Base-by-base conservation (phyloP, 2,329 filamentous ascomycete genomes). In the Tolypocladium ovalisporum region DNA sequence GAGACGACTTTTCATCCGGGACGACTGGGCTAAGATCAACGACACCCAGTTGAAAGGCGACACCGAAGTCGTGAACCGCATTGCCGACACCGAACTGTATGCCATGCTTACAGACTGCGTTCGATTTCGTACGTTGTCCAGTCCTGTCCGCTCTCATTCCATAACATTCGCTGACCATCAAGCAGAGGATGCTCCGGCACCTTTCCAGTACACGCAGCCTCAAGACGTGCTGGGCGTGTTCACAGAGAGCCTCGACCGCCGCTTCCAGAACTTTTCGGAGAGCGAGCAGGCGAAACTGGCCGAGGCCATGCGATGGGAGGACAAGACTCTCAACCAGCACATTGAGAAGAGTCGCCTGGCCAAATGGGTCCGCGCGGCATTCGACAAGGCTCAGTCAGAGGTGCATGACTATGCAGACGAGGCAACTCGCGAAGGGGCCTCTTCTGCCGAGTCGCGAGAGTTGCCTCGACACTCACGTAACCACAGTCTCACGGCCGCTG, bases 11-110 rank as follows among this genome's bases (percentile, higher is more conserved):
- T 88, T 88, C 66, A 80, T 93, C 62, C 84, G 86, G 54, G 92
- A 97, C 69, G 84, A 97, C 67, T 99, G 94, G 94, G 76, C 81
- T 32, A 78, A 76, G 58, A 81, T 95, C 67, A 93, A 94, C 67
- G 84, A 89, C 62, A 93, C 88, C 0, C 83, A 86, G 53, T 78
- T 87, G 59, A 87, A 89, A 67, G 83, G 84, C 57, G 91, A 96
- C 65, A 73, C 76, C 3, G 80, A 88, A 60, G 81, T 90, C 34
- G 76, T 85, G 56, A 77, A 80, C 34, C 76, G 82, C 22, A 72
- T 95, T 32, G 75, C 76, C 36, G 73, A 79, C 57, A 96, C 90
- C 4, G 78, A 85, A 34, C 76, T 90, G 6, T 92, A 85, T 67
- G 77, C 76, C 63, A 87, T 89, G 52, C 75, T 90, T 56, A 80